Base-by-base conservation (phyloP, 2,329 filamentous ascomycete species). In the Fusarium sacchari region DNA sequence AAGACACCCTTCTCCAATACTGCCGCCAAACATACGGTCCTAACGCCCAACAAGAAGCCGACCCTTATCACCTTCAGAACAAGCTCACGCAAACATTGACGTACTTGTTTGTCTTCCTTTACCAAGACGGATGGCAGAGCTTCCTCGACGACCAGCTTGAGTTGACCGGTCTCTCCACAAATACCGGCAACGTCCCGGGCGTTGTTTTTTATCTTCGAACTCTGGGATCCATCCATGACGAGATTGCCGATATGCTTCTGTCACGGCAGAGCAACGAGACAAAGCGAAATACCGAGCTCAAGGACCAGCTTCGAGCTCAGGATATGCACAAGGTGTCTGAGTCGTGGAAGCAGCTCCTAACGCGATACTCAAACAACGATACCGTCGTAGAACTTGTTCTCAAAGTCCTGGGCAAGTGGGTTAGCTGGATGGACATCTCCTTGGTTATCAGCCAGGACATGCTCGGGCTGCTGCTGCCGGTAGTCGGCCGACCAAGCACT, bases 351-450 rank as follows among this genome's bases (percentile, higher is more conserved):
- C 93, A 97, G 79, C 92, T 99, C 49, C 87, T 99, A 62, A 88
- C 90, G 17, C 90, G 92, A 78, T 98, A 95, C 88, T 87, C 88
- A 74, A 89, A 89, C 79, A 90, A 93, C 75, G 91, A 95, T 79
- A 81, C 84, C 46, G 88, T 98, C 65, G 88, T 97, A 47, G 95
- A 98, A 81, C 91, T 97, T 88, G 95, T 94, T 77, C 87, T 99
- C 60, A 94, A 93, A 83, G 93, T 95, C n/a, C 91, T 99, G 74
- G 95, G 94, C 42, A 96, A 96, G 81, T 99, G 96, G 96, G 95
- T 97, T 69, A 97, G 95, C 88, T 99, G 96, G 96, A 97, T 97
- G 79, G 96, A 98, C 80, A 98, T 99, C 77, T 93, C 93, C 57
- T 87, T 99, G 64, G 91, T 99, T 49, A 94, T 99, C 77, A 97